These are phyloP conservation scores for Heliosperma pusillum DNA, from an alignment of 148 eudicot genomes.

Conservation along the genomic window DNA sequence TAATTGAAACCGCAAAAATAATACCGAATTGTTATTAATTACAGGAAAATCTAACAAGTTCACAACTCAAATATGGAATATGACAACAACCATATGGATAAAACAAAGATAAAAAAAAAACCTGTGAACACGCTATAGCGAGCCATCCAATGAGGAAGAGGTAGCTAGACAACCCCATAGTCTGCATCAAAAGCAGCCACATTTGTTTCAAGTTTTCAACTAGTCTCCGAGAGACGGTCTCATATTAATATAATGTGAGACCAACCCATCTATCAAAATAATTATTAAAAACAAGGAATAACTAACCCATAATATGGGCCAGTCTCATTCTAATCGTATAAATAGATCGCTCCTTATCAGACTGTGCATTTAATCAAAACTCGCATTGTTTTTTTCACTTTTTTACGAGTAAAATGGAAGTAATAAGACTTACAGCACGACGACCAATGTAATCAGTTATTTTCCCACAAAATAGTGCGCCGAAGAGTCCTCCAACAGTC, in stretches of 20 bases:
- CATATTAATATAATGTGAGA: neutral
- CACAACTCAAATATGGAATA: neutral
- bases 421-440: constrained; percentile 33
- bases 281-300: no score
- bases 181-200: constrained; percentile 31
- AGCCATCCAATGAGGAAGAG: constrained; percentile 47
- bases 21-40: neutral
- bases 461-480: constrained; percentile 50
- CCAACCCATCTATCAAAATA: no score
- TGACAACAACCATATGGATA: neutral
- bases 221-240: neutral
- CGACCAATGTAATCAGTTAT: constrained; percentile 54
- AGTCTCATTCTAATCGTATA: no score
- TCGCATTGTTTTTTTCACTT: neutral
- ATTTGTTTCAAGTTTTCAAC: no score
- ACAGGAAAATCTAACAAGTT: neutral
- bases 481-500: constrained; percentile 55
- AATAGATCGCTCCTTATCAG: neutral
- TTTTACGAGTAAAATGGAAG: constrained; percentile 1
- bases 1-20: neutral
- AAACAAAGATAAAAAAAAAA: constrained; percentile 1
- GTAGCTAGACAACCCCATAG: constrained; percentile 46
- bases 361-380: neutral
- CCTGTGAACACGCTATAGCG: constrained; percentile 45
- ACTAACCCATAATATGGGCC: no score